Conservation (phyloP, 2,329 filamentous ascomycete genomes). For the Fusarium sp. region DNA sequence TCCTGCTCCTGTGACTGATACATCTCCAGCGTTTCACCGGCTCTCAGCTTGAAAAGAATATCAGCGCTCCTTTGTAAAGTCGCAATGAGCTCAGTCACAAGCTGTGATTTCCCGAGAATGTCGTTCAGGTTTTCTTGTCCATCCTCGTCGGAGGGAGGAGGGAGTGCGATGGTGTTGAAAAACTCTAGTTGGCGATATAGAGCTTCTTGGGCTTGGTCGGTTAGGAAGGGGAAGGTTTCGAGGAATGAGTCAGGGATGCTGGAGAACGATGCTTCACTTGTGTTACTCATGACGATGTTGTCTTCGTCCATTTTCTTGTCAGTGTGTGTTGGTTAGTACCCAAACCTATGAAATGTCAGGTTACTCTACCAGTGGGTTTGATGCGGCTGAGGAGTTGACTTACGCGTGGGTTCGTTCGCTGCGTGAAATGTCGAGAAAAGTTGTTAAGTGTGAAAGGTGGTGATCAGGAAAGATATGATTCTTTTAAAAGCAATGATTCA, state of each 20-base stretch:
- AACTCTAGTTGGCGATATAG: neutral
- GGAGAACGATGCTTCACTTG: neutral
- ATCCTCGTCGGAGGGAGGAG: neutral
- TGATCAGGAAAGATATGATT: too few species aligned
- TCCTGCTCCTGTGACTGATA: neutral
- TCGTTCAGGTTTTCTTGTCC: neutral
- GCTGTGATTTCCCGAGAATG: neutral
- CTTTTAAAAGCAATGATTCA: neutral
- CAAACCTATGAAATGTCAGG: rapidly evolving
- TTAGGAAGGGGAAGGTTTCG: neutral
- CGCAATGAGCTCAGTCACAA: neutral
- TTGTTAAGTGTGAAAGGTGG: too few species aligned
- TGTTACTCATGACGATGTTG: neutral
- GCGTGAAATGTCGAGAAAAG: neutral
- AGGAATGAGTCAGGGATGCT: neutral
- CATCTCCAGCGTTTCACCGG: too few species aligned
- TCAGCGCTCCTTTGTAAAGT: neutral
- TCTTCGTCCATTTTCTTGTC: neutral
- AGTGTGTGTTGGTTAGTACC: rapidly evolving
- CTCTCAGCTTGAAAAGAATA: neutral
- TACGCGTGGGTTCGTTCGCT: neutral
- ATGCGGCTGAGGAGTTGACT: neutral
- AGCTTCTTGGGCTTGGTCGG: neutral
- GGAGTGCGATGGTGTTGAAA: neutral
- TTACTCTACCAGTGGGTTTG: neutral